Conservation (phyloP, 441 rosid species). For the Pelargonium citronellum region DNA sequence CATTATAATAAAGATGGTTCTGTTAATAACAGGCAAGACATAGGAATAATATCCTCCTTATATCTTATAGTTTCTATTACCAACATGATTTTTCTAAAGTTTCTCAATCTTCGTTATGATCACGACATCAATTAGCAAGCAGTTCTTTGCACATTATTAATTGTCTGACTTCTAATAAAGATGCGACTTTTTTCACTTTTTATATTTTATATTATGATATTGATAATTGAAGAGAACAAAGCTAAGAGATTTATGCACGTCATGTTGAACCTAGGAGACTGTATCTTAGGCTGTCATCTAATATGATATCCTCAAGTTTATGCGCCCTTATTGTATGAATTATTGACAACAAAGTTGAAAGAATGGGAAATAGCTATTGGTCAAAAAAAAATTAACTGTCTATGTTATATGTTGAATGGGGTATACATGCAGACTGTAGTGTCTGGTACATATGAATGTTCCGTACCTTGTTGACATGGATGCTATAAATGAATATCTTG, state of each 20-base stretch:
- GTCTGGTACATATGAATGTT: neutral
- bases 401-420: neutral
- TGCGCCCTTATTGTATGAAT: conserved; percentile 11
- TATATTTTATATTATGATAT: neutral
- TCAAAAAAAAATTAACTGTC: neutral
- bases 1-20: conserved; percentile 96
- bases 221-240: neutral
- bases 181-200: neutral
- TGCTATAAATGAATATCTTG: neutral
- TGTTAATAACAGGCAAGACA: conserved; percentile 75
- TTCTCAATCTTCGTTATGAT: neutral
- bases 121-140: neutral
- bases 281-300: conserved; percentile 24
- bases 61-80: neutral
- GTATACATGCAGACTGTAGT: neutral
- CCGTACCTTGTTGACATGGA: neutral
- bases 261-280: neutral
- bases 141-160: neutral
- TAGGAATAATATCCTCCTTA: conserved; percentile 2
- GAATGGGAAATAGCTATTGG: neutral
- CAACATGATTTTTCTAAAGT: neutral
- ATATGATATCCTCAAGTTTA: conserved; percentile 12
- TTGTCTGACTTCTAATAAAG: neutral
- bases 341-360: neutral
- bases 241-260: neutral